These are phyloP conservation scores for Boletus smithii DNA, from an alignment of 1,284 basidiomycete genomes.

Conservation along the genomic window DNA sequence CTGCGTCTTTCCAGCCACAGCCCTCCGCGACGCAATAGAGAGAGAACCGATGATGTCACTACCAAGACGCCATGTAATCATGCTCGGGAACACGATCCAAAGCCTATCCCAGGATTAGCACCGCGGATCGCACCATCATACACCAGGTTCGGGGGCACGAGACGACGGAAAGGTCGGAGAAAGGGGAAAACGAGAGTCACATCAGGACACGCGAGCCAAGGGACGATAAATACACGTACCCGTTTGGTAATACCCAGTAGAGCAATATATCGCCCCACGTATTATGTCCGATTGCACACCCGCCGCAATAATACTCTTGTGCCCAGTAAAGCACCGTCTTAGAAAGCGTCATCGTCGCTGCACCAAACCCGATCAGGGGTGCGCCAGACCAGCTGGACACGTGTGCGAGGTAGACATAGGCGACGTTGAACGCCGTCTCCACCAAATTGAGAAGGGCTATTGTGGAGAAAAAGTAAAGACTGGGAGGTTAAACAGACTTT, in stretches of 20 bases:
- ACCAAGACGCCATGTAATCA: slow-evolving; percentile 55
- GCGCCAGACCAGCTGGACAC: slow-evolving; percentile 56
- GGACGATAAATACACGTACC: slow-evolving; percentile 44
- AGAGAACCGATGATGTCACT: slow-evolving; percentile 53
- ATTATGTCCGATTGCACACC: slow-evolving; percentile 79
- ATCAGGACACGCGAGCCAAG: too few species aligned
- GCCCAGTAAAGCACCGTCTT: slow-evolving; percentile 84
- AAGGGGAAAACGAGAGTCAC: too few species aligned
- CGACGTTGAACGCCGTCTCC: slow-evolving; percentile 73
- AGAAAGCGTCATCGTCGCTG: slow-evolving; percentile 72
- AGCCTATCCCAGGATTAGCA: slow-evolving; percentile 39
- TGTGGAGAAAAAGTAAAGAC: too few species aligned
- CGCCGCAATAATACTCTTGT: slow-evolving; percentile 72
- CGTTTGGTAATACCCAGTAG: slow-evolving; percentile 77
- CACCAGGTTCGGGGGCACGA: too few species aligned
- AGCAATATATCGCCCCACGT: slow-evolving; percentile 47
- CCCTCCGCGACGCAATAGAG: slow-evolving; percentile 33
- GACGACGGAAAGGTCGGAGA: too few species aligned
- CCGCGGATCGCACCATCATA: too few species aligned
- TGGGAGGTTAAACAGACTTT: too few species aligned
- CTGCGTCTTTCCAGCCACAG: slow-evolving; percentile 19
- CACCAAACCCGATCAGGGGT: slow-evolving; percentile 71
- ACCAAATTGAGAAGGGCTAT: slow-evolving; percentile 76
- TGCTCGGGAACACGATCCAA: slow-evolving; percentile 68
- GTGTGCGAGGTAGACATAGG: slow-evolving; percentile 75